Base-by-base conservation (phyloP, 2,329 filamentous ascomycete genomes). In the Penicillium sp. region DNA sequence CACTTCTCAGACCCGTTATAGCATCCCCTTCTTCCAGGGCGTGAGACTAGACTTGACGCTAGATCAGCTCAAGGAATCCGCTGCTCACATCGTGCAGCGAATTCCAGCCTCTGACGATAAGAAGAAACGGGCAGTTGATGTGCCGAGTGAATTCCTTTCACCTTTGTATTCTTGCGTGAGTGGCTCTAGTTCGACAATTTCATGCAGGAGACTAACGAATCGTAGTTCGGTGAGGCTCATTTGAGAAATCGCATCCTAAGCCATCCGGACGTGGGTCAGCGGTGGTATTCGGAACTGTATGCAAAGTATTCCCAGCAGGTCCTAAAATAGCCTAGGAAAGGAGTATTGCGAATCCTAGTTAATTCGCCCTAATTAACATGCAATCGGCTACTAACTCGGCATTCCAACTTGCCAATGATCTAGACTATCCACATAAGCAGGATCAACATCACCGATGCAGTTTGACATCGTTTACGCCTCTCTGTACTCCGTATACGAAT, bases 11-110 rank as follows among this genome's bases (percentile, higher is more conserved):
- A 74, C 69, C 0, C 59, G 73, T 51, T 75, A 75, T 60, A 83
- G 80, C 40, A 80, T 85, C 17, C 82, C 83, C 0, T 85, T 83
- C 69, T 85, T 85, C 70, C 81, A 83, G 37, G 81, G 79, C 5
- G 81, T 84, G 35, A 79, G 79, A 12, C 56, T 74, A 55, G 70
- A 73, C 77, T 79, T 73, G 75, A 84, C 70, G 67, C 78, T 84
- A 49, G 79, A 82, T 0, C 51, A 72, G 29, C 66, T 75, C 3
- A 61, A 70, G 19, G 62, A 70, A 33, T 71, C 71, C 0, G 71
- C 71, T 2, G 62, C 65, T 2, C 70, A 74, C 41, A 74, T 75
- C 42, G 69, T 72, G 10, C 38, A 59, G 6, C 57, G 56, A 1
- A 71, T 75, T 21, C 73, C 73, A 2, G 62, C 61, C 0, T 67